phyloP scores from a whole-genome alignment of 2,329 filamentous ascomycete species.

The Trichoderma lentiforme region DNA sequence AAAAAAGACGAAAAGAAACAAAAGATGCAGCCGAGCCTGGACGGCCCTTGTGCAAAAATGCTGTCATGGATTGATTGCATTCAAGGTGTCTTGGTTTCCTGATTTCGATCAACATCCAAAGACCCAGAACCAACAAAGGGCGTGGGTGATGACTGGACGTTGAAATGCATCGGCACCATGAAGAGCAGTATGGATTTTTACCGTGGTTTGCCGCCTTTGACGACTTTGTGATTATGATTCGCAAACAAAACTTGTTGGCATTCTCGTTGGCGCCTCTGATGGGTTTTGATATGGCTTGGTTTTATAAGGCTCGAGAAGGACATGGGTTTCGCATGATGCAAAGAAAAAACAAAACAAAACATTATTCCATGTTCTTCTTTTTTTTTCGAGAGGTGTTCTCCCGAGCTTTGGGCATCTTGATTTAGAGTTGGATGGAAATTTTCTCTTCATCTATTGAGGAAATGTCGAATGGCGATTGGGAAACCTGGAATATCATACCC shows the following conservation, averaged over 20 bases:
- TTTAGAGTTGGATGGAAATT: neutral
- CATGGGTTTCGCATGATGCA: neutral
- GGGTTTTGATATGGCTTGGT: neutral
- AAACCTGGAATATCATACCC: neutral
- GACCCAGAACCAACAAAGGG: neutral
- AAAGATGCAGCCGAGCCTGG: neutral
- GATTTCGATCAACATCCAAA: neutral
- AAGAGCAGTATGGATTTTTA: neutral
- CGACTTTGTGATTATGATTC: neutral
- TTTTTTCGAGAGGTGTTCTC: neutral
- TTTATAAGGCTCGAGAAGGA: neutral
- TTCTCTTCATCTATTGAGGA: neutral
- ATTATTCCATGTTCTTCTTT: neutral
- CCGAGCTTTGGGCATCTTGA: neutral
- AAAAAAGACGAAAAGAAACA: neutral
- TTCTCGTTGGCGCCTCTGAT: slow-evolving; percentile 8
- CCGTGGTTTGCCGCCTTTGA: neutral
- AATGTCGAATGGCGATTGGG: neutral
- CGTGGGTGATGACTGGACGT: neutral
- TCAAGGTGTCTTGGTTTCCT: neutral
- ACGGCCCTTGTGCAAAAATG: neutral
- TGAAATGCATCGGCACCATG: neutral
- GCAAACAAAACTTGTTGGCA: neutral
- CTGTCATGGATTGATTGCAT: neutral
- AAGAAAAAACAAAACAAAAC: neutral